Percentiles rank a stretch among this genome's conserved stretches.
phyloP scores from a whole-genome alignment of 495 filamentous ascomycete species.

The Margaritispora aquatica region DNA sequence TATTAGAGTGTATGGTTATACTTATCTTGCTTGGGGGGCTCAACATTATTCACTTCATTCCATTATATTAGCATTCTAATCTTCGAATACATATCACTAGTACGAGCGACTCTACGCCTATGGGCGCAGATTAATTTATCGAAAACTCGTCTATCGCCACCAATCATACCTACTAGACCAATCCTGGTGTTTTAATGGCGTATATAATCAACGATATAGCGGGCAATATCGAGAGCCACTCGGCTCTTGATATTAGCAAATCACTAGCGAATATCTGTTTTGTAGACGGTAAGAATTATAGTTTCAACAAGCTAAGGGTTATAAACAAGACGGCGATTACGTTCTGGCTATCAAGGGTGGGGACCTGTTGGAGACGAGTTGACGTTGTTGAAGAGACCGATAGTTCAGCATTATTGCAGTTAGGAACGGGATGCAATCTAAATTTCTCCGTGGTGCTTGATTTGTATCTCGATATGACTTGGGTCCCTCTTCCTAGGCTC shows the following conservation, averaged over 20 bases:
- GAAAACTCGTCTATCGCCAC: constrained; percentile 25
- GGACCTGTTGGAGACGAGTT: constrained; percentile 37
- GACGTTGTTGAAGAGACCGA: constrained; percentile 31
- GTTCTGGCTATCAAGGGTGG: constrained; percentile 41
- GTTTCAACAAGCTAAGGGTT: constrained; percentile 43
- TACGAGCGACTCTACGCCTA: constrained; percentile 34
- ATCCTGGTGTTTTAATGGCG: constrained; percentile 29
- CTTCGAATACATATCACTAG: constrained; percentile 28
- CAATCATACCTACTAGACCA: constrained; percentile 34
- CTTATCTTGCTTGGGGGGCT: constrained; percentile 38
- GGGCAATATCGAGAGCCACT: constrained; percentile 30
- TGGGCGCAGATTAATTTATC: constrained; percentile 29
- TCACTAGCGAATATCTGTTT: constrained; percentile 34
- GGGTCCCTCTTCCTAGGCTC: no score
- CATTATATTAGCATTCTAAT: neutral
- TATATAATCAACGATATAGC: constrained; percentile 30
- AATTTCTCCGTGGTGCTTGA: no score
- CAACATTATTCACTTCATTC: constrained; percentile 6
- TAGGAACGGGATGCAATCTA: no score
- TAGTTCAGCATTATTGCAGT: no score
- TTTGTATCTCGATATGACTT: no score
- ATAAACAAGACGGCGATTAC: constrained; percentile 34
- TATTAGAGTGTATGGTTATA: constrained; percentile 42
- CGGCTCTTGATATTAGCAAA: constrained; percentile 26
- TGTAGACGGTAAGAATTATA: constrained; percentile 40